Percentiles rank a stretch among this genome's conserved stretches.
Conservation (phyloP, 1,284 basidiomycete species). For the Pyrrhoderma lamaoense region DNA sequence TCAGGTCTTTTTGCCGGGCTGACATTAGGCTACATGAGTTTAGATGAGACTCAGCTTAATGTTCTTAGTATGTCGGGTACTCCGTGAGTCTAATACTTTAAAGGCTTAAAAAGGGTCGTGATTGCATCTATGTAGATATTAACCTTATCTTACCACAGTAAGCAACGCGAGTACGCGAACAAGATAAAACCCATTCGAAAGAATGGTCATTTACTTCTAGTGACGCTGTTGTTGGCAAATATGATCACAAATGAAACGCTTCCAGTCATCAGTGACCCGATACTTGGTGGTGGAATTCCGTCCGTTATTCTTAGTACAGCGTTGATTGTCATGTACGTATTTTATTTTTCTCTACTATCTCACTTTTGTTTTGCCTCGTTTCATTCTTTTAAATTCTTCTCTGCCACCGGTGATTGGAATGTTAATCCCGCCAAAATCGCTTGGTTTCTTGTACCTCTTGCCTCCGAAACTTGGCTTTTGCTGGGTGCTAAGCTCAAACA, state of each 20-base stretch:
- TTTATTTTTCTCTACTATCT: neutral
- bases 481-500: no score
- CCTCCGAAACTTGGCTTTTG: neutral
- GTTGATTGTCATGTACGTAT: conserved; percentile 76
- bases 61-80: conserved; percentile 82
- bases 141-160: conserved; percentile 31
- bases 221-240: conserved; percentile 77
- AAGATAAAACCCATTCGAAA: conserved; percentile 84
- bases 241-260: conserved; percentile 92
- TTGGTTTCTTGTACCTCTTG: neutral
- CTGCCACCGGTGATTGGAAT: no score
- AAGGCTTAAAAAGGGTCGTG: no score
- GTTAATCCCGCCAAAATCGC: neutral
- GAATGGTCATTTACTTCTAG: conserved; percentile 78
- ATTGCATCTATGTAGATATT: no score
- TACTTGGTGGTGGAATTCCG: conserved; percentile 78
- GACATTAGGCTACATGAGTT: conserved; percentile 86
- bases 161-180: conserved; percentile 74
- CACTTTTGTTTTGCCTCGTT: neutral
- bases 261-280: conserved; percentile 83
- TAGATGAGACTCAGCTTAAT: conserved; percentile 88
- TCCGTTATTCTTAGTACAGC: conserved; percentile 81
- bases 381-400: neutral
- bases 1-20: conserved; percentile 64
- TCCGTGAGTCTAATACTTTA: no score